Percentiles rank a stretch among this genome's conserved stretches.
Conservation (phyloP, 208 protist genomes). For the Acanthamoeba lenticulata region DNA sequence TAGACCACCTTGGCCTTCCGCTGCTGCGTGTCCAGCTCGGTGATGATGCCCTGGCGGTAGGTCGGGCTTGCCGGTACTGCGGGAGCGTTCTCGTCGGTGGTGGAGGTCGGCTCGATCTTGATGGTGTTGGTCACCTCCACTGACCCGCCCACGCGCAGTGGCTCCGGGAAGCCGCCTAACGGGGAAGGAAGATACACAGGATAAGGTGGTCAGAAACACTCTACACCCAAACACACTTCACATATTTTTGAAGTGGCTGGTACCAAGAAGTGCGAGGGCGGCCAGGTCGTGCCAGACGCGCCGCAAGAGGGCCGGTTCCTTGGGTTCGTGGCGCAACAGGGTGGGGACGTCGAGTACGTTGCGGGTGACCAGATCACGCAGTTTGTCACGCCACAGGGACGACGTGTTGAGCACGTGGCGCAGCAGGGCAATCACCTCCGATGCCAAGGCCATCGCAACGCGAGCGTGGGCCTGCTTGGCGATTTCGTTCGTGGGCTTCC, state of each 20-base stretch:
- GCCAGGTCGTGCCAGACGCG: constrained; percentile 36
- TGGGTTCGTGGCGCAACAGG: constrained; percentile 19
- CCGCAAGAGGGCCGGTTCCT: not conserved
- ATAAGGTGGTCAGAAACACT: not conserved
- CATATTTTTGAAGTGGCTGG: no score
- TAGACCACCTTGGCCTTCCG: constrained; percentile 55
- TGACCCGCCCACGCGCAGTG: not conserved
- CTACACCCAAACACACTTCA: not conserved
- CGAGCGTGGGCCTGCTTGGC: not conserved
- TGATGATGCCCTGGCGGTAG: constrained; percentile 31
- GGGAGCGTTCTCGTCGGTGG: not conserved
- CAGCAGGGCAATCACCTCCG: constrained; percentile 53
- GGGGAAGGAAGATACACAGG: not conserved
- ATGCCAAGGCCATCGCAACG: constrained; percentile 23
- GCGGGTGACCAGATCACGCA: not conserved
- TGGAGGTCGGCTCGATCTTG: not conserved
- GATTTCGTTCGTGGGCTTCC: not conserved
- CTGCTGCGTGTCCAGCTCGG: not conserved
- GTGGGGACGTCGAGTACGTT: not conserved
- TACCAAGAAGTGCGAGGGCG: constrained; percentile 5
- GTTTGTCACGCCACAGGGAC: constrained; percentile 21
- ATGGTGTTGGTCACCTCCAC: constrained; percentile 20
- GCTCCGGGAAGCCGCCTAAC: constrained; percentile 52
- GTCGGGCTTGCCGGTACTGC: no score
- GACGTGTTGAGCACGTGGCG: constrained; percentile 27